Evolutionary conservation across 2,329 filamentous ascomycete species (phyloP).

Genomic region (Aspergillus alliaceus): DNA sequence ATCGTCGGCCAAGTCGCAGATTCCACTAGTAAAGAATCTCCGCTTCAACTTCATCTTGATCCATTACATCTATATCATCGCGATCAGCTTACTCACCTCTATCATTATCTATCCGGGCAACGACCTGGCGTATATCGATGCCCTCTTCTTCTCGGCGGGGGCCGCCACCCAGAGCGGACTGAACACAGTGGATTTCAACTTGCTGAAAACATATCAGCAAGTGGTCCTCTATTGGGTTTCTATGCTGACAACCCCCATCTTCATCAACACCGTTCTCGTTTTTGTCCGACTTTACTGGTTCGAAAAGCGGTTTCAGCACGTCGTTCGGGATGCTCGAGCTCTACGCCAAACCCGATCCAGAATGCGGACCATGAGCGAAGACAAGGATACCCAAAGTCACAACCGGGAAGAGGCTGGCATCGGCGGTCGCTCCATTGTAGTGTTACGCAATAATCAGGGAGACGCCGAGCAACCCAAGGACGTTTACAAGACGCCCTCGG

Average conservation of each 20-base stretch:
- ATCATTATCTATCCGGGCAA: conserved; percentile 70
- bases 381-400: conserved; percentile 40
- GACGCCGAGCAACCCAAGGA: conserved; percentile 21
- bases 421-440: conserved; percentile 37
- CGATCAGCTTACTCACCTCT: conserved; percentile 70
- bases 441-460: conserved; percentile 36
- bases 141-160: conserved; percentile 83
- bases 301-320: conserved; percentile 87
- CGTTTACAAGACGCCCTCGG: conserved; percentile 22
- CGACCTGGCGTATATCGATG: conserved; percentile 75
- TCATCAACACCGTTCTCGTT: conserved; percentile 81
- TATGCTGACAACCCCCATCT: conserved; percentile 78
- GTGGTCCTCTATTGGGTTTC: conserved; percentile 69
- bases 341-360: conserved; percentile 65
- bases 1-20: conserved; percentile 29
- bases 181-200: conserved; percentile 72
- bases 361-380: conserved; percentile 53
- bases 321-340: conserved; percentile 70
- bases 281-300: conserved; percentile 97
- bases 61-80: conserved; percentile 74
- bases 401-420: conserved; percentile 40
- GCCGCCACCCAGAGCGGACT: conserved; percentile 88
- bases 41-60: conserved; percentile 48
- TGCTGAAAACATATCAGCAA: conserved; percentile 70
- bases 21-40: conserved; percentile 39